Percentiles rank a stretch among this genome's conserved stretches.
These are phyloP conservation scores for Daldinia decipiens DNA, from an alignment of 495 filamentous ascomycete genomes.

Conservation along the genomic window DNA sequence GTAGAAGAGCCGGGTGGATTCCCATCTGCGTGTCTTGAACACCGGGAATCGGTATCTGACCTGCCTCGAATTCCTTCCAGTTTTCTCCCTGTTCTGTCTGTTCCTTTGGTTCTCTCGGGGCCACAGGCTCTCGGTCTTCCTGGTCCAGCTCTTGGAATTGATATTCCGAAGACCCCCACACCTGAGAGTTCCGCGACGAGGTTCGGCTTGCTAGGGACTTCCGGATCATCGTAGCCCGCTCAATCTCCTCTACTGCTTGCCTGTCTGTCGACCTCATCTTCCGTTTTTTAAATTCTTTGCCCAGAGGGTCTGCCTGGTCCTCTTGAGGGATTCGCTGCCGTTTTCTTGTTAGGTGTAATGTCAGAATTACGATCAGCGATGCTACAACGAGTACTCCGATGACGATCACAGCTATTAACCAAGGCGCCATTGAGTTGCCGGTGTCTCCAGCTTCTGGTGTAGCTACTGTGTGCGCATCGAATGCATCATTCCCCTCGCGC, in stretches of 20 bases:
- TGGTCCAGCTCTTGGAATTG: slow-evolving; percentile 16
- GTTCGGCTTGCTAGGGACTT: slow-evolving; percentile 58
- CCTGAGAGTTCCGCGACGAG: slow-evolving; percentile 29
- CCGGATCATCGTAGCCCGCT: slow-evolving; percentile 57
- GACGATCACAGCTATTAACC: slow-evolving; percentile 50
- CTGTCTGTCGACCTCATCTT: slow-evolving; percentile 46
- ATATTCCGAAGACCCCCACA: slow-evolving; percentile 4
- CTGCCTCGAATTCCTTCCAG: slow-evolving; percentile 45
- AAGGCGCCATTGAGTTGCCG: slow-evolving; percentile 28
- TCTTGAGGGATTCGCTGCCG: slow-evolving; percentile 38
- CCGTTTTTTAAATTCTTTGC: slow-evolving; percentile 31
- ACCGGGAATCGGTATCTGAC: slow-evolving; percentile 43
- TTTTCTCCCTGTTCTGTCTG: slow-evolving; percentile 40
- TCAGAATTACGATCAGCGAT: slow-evolving; percentile 36
- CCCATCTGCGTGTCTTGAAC: slow-evolving; percentile 45
- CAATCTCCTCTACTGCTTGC: slow-evolving; percentile 50
- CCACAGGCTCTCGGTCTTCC: slow-evolving; percentile 31
- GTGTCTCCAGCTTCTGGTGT: slow-evolving; percentile 10
- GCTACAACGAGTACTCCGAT: slow-evolving; percentile 44
- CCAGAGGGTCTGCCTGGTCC: slow-evolving; percentile 34
- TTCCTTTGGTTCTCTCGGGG: neutral
- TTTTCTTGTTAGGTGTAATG: slow-evolving; percentile 39
- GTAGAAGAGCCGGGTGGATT: slow-evolving; percentile 38
- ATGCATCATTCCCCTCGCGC: slow-evolving; percentile 14
- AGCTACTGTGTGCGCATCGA: slow-evolving; percentile 8